phyloP scores from a whole-genome alignment of 768 basidiomycete species.

The Suillus placidus region DNA sequence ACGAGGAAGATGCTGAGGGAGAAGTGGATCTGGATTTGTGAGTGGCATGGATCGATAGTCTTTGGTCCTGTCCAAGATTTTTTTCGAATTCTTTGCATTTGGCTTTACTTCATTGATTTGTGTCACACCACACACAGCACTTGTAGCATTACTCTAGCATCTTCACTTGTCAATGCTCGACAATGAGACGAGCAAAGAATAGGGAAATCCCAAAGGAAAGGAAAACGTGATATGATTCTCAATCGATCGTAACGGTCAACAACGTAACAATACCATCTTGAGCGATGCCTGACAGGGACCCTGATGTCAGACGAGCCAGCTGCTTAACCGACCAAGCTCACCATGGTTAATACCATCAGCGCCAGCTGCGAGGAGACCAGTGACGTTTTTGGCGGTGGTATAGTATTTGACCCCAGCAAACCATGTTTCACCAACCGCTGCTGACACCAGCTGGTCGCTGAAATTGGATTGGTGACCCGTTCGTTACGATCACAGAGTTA shows the following conservation, averaged over 20 bases:
- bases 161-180: constrained; percentile 8
- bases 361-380: constrained; percentile 57
- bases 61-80: constrained; percentile 10
- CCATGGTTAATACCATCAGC: constrained; percentile 55
- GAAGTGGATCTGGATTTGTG: constrained; percentile 25
- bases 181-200: constrained; percentile 4
- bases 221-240: constrained; percentile 9
- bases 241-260: constrained; percentile 53
- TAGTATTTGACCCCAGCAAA: constrained; percentile 50
- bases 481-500: background rate
- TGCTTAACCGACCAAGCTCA: constrained; percentile 22
- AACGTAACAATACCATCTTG: constrained; percentile 59
- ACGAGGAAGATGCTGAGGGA: constrained; percentile 22
- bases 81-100: constrained; percentile 22
- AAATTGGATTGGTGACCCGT: background rate
- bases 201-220: background rate
- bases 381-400: constrained; percentile 49
- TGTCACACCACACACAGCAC: constrained; percentile 4
- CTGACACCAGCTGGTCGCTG: constrained; percentile 42
- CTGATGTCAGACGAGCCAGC: constrained; percentile 2
- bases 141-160: constrained; percentile 27
- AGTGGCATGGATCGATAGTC: constrained; percentile 12
- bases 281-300: constrained; percentile 49
- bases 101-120: constrained; percentile 17
- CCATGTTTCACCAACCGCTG: constrained; percentile 40